Evolutionary conservation across 805 yeast genomes (phyloP).

Genomic region (Hanseniaspora valbyensis): DNA sequence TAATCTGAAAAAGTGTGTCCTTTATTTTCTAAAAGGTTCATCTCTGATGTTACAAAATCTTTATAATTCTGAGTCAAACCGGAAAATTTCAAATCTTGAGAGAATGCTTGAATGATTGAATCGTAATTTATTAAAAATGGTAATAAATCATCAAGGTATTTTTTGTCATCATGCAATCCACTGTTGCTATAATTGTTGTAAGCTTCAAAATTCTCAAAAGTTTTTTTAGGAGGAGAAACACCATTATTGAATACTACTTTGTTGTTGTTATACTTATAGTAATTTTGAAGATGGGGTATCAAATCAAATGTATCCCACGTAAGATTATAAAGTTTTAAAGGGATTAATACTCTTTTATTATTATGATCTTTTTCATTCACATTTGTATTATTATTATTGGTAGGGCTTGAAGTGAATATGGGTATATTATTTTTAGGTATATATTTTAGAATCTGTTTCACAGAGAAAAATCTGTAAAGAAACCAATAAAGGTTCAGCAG

Average conservation of each 20-base stretch:
- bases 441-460: conserved; percentile 51
- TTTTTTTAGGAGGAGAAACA: conserved; percentile 8
- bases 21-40: conserved; percentile 10
- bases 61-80: conserved; percentile 23
- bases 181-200: background rate
- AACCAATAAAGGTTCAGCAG: conserved; percentile 41
- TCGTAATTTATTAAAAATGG: conserved; percentile 9
- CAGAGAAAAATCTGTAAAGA: conserved; percentile 47
- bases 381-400: conserved; percentile 30
- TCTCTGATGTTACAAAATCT: conserved; percentile 21
- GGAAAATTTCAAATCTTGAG: conserved; percentile 3
- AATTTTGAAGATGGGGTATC: conserved; percentile 33
- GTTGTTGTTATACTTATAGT: conserved; percentile 8
- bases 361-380: conserved; percentile 31
- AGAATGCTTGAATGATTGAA: conserved; percentile 7
- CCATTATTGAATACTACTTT: conserved; percentile 3
- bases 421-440: conserved; percentile 75
- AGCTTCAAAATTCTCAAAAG: conserved; percentile 14
- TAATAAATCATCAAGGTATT: background rate
- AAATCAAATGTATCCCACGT: conserved; percentile 32
- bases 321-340: conserved; percentile 36
- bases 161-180: background rate
- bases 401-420: conserved; percentile 44
- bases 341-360: conserved; percentile 32
- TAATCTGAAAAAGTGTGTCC: conserved; percentile 1